phyloP scores from a whole-genome alignment of 805 yeast genomes.

The Priceomyces castillae region DNA sequence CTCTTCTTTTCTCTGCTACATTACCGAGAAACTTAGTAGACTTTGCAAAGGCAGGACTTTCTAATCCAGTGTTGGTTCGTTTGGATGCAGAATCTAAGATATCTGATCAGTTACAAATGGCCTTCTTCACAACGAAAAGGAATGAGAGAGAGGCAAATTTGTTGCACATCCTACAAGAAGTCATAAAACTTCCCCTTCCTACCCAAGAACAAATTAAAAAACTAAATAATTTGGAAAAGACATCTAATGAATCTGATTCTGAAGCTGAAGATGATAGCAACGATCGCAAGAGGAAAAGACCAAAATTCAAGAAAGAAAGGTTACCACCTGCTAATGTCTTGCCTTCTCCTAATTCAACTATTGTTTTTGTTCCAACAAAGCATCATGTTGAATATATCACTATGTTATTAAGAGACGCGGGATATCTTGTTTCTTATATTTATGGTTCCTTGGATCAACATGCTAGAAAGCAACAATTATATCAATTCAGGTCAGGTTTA shows the following conservation, averaged over 20 bases:
- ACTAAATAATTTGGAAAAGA: constrained; percentile 46
- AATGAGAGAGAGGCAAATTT: constrained; percentile 89
- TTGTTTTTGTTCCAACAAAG: constrained; percentile 92
- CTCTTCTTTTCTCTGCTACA: constrained; percentile 90
- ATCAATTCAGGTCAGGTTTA: constrained; percentile 80
- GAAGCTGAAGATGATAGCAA: constrained; percentile 44
- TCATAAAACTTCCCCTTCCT: constrained; percentile 80
- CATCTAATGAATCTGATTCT: constrained; percentile 52
- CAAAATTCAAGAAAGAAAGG: constrained; percentile 49
- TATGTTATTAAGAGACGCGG: constrained; percentile 65
- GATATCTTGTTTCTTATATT: constrained; percentile 83
- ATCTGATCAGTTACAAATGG: constrained; percentile 88
- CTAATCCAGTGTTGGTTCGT: constrained; percentile 88
- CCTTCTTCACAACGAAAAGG: constrained; percentile 74
- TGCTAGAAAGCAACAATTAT: constrained; percentile 86
- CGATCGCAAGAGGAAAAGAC: constrained; percentile 35
- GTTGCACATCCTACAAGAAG: constrained; percentile 71
- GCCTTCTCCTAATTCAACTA: constrained; percentile 84
- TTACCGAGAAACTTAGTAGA: constrained; percentile 89
- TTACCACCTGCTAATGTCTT: constrained; percentile 78
- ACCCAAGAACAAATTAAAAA: constrained; percentile 63
- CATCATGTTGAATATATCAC: constrained; percentile 95
- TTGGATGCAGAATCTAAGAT: constrained; percentile 90
- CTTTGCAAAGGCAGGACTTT: constrained; percentile 94
- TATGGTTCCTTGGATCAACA: constrained; percentile 94